These are phyloP conservation scores for Lachancea kluyveri DNA, from an alignment of 805 yeast genomes.

Conservation along the genomic window DNA sequence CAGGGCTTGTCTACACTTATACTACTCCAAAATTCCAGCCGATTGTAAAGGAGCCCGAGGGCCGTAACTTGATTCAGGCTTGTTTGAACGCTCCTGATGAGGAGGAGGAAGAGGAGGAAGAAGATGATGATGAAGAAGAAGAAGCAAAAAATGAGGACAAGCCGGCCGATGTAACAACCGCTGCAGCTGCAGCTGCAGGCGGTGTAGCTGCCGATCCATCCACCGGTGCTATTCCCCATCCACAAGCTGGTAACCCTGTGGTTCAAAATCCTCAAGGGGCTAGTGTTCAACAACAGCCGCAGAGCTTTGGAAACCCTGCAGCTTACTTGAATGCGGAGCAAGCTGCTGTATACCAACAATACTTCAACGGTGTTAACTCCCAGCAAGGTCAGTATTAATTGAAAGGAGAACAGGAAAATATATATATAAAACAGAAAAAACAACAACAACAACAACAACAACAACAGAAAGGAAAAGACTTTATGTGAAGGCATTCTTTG, in stretches of 20 bases:
- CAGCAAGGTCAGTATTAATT: slow-evolving; percentile 49
- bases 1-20: slow-evolving; percentile 97
- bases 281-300: slow-evolving; percentile 15
- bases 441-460: too few relatives aligned
- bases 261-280: slow-evolving; percentile 29
- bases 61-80: slow-evolving; percentile 93
- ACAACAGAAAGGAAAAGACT: too few relatives aligned
- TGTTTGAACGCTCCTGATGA: slow-evolving; percentile 97
- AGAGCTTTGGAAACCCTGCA: slow-evolving; percentile 11
- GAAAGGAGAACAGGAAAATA: slow-evolving; percentile 9
- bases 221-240: too few relatives aligned
- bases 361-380: slow-evolving; percentile 50
- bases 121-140: slow-evolving; percentile 40
- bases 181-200: slow-evolving; percentile 2
- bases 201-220: slow-evolving; percentile 2
- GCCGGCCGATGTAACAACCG: slow-evolving; percentile 23
- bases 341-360: slow-evolving; percentile 56
- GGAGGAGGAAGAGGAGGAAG: slow-evolving; percentile 59
- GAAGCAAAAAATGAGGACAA: slow-evolving; percentile 24
- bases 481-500: too few relatives aligned
- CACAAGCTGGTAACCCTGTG: slow-evolving; percentile 32
- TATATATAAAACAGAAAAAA: slow-evolving; percentile 5
- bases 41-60: slow-evolving; percentile 93
- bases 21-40: slow-evolving; percentile 99
- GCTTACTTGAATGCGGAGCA: slow-evolving; percentile 45